A percentile compares a stretch with the other conserved stretches of the same genome.
Evolutionary conservation across 306 rosid genomes (phyloP).

Genomic region (Quercus glauca): DNA sequence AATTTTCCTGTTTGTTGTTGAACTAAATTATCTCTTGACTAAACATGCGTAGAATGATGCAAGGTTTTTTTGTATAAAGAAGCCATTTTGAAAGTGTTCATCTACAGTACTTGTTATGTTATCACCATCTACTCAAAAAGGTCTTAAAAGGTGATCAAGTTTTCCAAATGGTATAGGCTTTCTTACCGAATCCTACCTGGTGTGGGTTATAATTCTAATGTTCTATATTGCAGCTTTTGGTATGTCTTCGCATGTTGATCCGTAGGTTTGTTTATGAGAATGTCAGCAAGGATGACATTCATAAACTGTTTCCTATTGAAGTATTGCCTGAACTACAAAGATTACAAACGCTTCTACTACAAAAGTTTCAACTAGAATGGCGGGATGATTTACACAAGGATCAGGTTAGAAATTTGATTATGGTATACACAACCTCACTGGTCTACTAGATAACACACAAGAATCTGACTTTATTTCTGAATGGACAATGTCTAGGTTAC

Average conservation of each 20-base stretch:
- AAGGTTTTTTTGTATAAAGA: no score
- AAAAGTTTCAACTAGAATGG: no score
- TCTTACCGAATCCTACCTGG: slow-evolving; percentile 4
- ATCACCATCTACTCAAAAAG: no score
- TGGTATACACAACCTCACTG: slow-evolving; percentile 3
- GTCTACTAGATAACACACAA: not conserved
- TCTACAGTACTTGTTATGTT: no score
- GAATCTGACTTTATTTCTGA: slow-evolving; percentile 3
- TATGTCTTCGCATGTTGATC: slow-evolving; percentile 65
- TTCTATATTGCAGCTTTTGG: slow-evolving; percentile 51
- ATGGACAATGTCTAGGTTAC: slow-evolving; percentile 27
- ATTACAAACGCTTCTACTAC: slow-evolving; percentile 42
- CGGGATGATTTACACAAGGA: no score
- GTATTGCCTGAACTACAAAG: slow-evolving; percentile 65
- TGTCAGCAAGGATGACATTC: slow-evolving; percentile 55
- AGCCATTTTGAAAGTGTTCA: no score
- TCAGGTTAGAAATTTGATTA: not conserved
- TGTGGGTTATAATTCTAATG: not conserved
- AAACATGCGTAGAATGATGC: no score
- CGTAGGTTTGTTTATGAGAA: slow-evolving; percentile 62
- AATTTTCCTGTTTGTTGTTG: no score
- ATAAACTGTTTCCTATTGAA: slow-evolving; percentile 61
- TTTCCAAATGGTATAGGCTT: not conserved
- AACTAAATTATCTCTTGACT: no score
- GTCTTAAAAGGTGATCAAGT: no score